Evolutionary conservation across 495 filamentous ascomycete species (phyloP).

Genomic region (Penicillium parvum): DNA sequence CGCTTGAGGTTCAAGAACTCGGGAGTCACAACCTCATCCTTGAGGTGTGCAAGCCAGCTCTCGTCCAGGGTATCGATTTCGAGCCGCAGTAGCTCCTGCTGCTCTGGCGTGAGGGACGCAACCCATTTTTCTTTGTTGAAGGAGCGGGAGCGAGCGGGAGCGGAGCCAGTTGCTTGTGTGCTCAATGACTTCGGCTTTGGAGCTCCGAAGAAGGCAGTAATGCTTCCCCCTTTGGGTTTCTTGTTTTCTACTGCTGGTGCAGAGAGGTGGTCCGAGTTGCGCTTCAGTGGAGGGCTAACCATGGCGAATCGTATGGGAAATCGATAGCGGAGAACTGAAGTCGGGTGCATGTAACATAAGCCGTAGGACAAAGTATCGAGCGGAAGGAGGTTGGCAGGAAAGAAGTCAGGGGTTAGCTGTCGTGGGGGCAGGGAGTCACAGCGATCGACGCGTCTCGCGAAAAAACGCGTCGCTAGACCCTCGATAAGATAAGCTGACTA

Average conservation of each 20-base stretch:
- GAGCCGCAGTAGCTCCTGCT: constrained; percentile 72
- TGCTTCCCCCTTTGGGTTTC: constrained; percentile 66
- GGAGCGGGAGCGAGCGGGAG: constrained; percentile 38
- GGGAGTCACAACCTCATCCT: constrained; percentile 69
- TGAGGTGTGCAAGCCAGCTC: constrained; percentile 82
- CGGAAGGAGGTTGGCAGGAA: neutral
- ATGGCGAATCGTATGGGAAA: constrained; percentile 18
- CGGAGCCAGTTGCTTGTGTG: constrained; percentile 15
- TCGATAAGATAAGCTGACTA: constrained; percentile 9
- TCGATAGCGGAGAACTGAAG: neutral
- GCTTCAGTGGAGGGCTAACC: constrained; percentile 30
- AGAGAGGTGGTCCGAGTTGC: constrained; percentile 32
- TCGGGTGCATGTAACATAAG: neutral
- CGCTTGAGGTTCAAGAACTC: constrained; percentile 84
- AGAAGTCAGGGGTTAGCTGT: neutral
- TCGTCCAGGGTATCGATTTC: constrained; percentile 90
- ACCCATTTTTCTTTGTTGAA: constrained; percentile 92
- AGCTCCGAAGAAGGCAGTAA: constrained; percentile 62
- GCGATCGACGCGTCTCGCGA: constrained; percentile 16
- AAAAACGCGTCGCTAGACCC: constrained; percentile 11
- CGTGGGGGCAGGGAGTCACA: constrained; percentile 1
- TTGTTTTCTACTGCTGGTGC: constrained; percentile 26
- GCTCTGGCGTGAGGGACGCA: constrained; percentile 69
- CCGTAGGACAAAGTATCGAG: neutral
- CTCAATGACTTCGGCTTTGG: constrained; percentile 44